Conservation (phyloP, 345 rosid species). For the Sonneratia caseolaris region DNA sequence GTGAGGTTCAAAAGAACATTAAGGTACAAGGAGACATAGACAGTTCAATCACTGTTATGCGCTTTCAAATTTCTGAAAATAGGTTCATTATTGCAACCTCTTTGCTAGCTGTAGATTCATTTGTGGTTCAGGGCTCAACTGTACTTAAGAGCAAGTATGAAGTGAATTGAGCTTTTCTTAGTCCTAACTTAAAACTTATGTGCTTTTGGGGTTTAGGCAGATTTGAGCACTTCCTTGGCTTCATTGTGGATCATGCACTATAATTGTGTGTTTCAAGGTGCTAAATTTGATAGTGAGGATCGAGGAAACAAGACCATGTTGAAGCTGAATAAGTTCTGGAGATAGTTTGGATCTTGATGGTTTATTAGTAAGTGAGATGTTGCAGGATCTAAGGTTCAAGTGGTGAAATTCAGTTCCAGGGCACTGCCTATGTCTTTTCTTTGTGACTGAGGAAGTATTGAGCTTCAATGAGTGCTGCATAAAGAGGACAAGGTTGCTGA, state of each 20-base stretch:
- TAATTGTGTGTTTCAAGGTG: not conserved
- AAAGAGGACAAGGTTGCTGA: not conserved
- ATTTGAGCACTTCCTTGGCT: not conserved
- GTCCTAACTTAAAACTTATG: not conserved
- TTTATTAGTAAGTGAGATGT: not conserved
- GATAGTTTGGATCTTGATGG: conserved; percentile 1
- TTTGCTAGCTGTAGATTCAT: too few relatives aligned
- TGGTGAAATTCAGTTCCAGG: not conserved
- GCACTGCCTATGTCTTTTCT: not conserved
- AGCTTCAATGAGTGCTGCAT: not conserved
- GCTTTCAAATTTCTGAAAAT: too few relatives aligned
- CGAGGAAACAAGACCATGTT: not conserved
- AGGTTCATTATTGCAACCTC: too few relatives aligned
- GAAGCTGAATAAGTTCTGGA: not conserved
- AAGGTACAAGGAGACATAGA: too few relatives aligned
- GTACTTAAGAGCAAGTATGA: not conserved
- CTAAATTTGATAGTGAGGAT: not conserved
- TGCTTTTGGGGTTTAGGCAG: not conserved
- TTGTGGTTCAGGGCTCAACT: too few relatives aligned
- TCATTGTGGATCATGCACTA: not conserved
- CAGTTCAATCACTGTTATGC: too few relatives aligned
- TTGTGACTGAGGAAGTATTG: not conserved
- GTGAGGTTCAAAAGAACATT: too few relatives aligned
- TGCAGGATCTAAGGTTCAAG: not conserved
- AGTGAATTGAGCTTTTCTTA: not conserved